A percentile compares a stretch with the other conserved stretches of the same genome.
These are phyloP conservation scores for Colletotrichum tabaci DNA, from an alignment of 2,329 filamentous ascomycete genomes.

Conservation along the genomic window DNA sequence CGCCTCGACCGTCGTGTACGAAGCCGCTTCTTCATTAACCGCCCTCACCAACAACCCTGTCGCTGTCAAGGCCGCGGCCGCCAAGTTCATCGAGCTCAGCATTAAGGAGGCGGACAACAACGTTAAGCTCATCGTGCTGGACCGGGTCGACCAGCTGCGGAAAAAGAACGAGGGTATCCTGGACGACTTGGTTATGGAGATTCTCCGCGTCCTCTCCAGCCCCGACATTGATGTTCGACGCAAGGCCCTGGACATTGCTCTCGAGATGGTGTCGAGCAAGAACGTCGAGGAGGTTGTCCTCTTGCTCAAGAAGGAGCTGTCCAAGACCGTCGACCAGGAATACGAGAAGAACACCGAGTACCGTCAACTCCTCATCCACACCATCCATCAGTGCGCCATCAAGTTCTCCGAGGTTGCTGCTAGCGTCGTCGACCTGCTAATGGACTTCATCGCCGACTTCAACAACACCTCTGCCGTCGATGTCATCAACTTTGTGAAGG, in stretches of 20 bases:
- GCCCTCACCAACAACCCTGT: constrained; percentile 96
- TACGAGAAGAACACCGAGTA: constrained; percentile 99
- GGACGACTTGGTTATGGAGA: constrained; percentile 97
- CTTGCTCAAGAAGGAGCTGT: constrained; percentile 95
- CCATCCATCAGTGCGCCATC: constrained; percentile 98
- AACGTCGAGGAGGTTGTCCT: constrained; percentile 98
- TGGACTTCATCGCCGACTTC: constrained; percentile 99
- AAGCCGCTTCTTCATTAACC: constrained; percentile 95
- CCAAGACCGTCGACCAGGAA: constrained; percentile 97
- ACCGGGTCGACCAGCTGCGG: constrained; percentile 90
- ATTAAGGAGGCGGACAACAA: constrained; percentile 99
- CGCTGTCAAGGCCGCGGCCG: constrained; percentile 94
- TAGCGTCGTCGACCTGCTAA: constrained; percentile 94
- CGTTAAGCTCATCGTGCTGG: constrained; percentile 97
- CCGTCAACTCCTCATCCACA: constrained; percentile 93
- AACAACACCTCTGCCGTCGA: constrained; percentile 97
- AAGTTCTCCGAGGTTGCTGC: constrained; percentile 98
- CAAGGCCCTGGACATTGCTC: constrained; percentile 89
- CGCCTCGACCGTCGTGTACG: constrained; percentile 95
- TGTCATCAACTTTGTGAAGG: constrained; percentile 98
- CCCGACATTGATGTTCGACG: constrained; percentile 95
- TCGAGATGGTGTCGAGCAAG: constrained; percentile 99
- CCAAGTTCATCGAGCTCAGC: constrained; percentile 95
- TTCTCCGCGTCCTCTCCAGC: constrained; percentile 93
- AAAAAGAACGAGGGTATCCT: constrained; percentile 91